These are phyloP conservation scores for Aureobasidium vineae DNA, from an alignment of 2,329 filamentous ascomycete genomes.

Conservation along the genomic window DNA sequence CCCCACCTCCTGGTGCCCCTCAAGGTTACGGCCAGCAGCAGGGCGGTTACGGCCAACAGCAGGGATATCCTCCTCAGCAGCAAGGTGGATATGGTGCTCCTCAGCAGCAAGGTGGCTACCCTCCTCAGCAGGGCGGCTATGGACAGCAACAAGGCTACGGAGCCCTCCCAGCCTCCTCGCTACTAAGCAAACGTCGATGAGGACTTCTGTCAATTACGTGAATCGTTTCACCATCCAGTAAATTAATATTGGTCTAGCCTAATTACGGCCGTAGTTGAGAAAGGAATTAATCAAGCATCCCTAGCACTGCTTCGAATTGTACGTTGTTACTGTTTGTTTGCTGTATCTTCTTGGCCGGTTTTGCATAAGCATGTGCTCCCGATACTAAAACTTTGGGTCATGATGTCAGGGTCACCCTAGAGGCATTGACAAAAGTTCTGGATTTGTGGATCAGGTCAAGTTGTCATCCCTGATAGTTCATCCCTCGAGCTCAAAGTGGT, in stretches of 20 bases:
- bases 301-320: not conserved
- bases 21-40: conserved; percentile 32
- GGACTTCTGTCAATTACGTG: not conserved
- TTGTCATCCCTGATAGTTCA: not conserved
- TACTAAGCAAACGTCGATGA: not conserved
- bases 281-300: not conserved
- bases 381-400: not conserved
- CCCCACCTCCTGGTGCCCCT: conserved; percentile 32
- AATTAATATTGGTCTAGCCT: not conserved
- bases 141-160: conserved; percentile 30
- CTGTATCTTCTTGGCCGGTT: not conserved
- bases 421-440: not conserved
- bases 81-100: conserved; percentile 29
- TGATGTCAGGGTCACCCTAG: not conserved
- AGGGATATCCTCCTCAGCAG: conserved; percentile 27
- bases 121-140: conserved; percentile 31
- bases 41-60: conserved; percentile 31
- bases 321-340: not conserved
- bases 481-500: no score
- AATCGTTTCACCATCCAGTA: not conserved
- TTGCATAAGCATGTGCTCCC: not conserved
- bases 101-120: conserved; percentile 30
- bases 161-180: conserved; percentile 24
- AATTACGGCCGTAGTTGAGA: not conserved
- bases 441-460: not conserved